These are phyloP conservation scores for Populus trichocarpa DNA, from an alignment of 441 rosid species.

Conservation along the genomic window DNA sequence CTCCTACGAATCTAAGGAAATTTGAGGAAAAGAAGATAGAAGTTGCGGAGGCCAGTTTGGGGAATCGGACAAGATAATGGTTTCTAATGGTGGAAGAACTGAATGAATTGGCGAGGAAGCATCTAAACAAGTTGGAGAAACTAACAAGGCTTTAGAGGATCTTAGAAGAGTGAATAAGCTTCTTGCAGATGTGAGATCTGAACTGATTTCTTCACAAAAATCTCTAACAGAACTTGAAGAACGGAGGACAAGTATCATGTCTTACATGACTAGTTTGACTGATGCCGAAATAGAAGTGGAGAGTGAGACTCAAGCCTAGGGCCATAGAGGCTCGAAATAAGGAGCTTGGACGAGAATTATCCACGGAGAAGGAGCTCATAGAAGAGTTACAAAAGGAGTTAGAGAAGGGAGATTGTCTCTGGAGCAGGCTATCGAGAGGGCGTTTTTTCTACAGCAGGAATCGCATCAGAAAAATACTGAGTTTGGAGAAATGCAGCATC, in stretches of 20 bases:
- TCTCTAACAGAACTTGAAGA: constrained; percentile 67
- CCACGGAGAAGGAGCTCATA: constrained; percentile 22
- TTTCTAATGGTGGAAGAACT: constrained; percentile 59
- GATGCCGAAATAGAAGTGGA: constrained; percentile 70
- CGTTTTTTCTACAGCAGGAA: constrained; percentile 43
- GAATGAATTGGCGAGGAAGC: constrained; percentile 44
- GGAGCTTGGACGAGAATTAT: constrained; percentile 56
- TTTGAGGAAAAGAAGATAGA: too few relatives aligned
- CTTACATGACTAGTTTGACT: constrained; percentile 61
- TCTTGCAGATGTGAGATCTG: constrained; percentile 61
- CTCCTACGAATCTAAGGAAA: too few relatives aligned
- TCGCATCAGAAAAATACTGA: constrained; percentile 44
- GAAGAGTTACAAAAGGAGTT: constrained; percentile 36
- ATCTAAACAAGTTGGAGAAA: constrained; percentile 39
- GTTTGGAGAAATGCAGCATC: constrained; percentile 45
- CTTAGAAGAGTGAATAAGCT: constrained; percentile 72
- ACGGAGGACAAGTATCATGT: constrained; percentile 48
- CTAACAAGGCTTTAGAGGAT: constrained; percentile 53
- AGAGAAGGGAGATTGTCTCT: constrained; percentile 47
- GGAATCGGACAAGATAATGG: constrained; percentile 70
- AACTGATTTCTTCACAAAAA: constrained; percentile 67
- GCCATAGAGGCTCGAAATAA: constrained; percentile 60
- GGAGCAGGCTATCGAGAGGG: constrained; percentile 51
- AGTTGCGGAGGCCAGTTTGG: constrained; percentile 44
- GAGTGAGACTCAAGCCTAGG: constrained; percentile 59